Base-by-base conservation (phyloP, 2,329 filamentous ascomycete species). In the Botrytis fragariae region DNA sequence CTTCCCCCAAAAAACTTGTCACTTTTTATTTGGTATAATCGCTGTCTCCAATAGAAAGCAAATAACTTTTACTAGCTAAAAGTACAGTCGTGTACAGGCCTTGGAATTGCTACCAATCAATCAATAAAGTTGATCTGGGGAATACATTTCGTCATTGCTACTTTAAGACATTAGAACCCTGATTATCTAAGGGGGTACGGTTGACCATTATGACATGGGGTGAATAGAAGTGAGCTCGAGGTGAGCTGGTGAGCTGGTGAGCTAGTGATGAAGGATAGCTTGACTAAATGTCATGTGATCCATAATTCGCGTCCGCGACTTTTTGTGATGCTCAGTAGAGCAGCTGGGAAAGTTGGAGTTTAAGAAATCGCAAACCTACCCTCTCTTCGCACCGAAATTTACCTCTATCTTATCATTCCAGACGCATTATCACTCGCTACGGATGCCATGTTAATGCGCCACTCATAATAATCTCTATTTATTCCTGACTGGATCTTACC, bases 291-390 rank as follows among this genome's bases (percentile, higher is more conserved):
- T 69, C 65, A 69, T 69, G 65, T 69, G 65, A 69, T 57, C 37
- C 65, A 57, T 69, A 69, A 44, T 57, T 71, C 69, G 61, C 59
- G 69, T 71, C 45, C 69, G 69, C 69, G 69, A 71, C 59, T 64
- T 71, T 71, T 64, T 64, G 57, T 64, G 42, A 71, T 64, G 59
- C 14, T 39, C n/a, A 57, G n/a, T 29, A 57, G 57, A 42, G 59
- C 59, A 39, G 69, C 32, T 64, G 32, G 29, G 25, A 39, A 57
- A 42, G 64, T 68, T 42, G 48, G 57, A 25, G n/a, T 57, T 57
- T 1, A 29, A 68, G 25, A 32, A 32, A 51, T 71, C 42, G 29
- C n/a, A 54, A 35, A 18, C 16, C n/a, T 8, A 29, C 6, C 32
- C 42, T 64, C 42, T 29, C 32, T 42, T 71, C 25, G 20, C 12